phyloP scores from a whole-genome alignment of 176 grass and related monocot genomes.

The Carex scoparia region DNA sequence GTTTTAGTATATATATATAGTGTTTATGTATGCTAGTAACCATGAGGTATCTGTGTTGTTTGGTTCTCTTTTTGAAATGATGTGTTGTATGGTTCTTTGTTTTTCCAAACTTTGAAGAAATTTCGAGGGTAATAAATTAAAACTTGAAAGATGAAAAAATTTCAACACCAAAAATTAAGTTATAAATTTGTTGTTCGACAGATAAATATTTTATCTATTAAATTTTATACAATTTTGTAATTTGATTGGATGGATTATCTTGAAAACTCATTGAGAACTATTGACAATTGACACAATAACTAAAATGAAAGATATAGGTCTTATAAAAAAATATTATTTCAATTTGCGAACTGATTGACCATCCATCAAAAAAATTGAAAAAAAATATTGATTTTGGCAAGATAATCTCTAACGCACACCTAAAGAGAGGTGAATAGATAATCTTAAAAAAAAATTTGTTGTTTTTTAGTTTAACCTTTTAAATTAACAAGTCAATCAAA shows the following conservation, averaged over 20 bases:
- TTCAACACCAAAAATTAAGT: neutral
- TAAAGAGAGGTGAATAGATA: too few species aligned
- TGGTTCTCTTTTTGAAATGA: neutral
- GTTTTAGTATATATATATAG: neutral
- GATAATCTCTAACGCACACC: too few species aligned
- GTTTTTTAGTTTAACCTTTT: too few species aligned
- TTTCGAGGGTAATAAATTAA: neutral
- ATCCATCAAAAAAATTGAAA: too few species aligned
- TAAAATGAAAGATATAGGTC: neutral
- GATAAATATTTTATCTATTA: neutral
- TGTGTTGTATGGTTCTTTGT: neutral
- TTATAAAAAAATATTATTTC: neutral
- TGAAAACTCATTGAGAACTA: neutral
- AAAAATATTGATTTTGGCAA: too few species aligned
- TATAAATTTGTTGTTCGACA: neutral
- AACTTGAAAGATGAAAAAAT: neutral
- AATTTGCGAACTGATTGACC: too few species aligned
- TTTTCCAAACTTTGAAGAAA: neutral
- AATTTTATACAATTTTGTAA: neutral
- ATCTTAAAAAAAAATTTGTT: too few species aligned
- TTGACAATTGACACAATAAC: neutral
- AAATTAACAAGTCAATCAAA: too few species aligned
- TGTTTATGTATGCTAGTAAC: neutral
- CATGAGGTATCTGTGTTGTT: neutral
- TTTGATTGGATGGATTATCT: neutral